Evolutionary conservation across 305 asterid species (phyloP).

Genomic region (Solanum hybrid): DNA sequence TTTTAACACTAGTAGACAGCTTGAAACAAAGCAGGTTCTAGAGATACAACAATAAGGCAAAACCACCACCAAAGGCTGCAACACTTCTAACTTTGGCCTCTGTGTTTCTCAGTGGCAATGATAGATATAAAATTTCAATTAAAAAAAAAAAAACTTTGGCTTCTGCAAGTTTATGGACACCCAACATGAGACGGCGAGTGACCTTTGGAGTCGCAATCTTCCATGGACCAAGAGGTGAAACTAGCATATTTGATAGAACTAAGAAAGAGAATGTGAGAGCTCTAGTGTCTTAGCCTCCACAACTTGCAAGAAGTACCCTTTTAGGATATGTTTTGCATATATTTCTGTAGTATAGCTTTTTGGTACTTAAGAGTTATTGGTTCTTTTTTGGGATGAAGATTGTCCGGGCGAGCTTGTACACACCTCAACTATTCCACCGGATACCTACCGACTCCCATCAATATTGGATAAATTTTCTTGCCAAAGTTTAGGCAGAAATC

Average conservation of each 20-base stretch:
- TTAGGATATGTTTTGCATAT: not conserved
- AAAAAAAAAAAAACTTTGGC: not conserved
- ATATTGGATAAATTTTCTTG: not conserved
- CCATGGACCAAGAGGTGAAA: not conserved
- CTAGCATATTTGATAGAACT: not conserved
- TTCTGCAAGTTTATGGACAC: not conserved
- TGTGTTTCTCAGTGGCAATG: too few species aligned
- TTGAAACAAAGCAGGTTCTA: not conserved
- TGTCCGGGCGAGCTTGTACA: not conserved
- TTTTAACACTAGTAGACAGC: not conserved
- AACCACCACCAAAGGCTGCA: not conserved
- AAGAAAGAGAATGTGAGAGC: not conserved
- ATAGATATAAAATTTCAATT: too few species aligned
- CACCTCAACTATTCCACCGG: not conserved
- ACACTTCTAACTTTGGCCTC: not conserved
- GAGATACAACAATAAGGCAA: not conserved
- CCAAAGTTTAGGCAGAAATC: not conserved
- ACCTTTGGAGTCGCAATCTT: not conserved
- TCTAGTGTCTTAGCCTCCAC: not conserved
- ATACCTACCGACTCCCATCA: not conserved
- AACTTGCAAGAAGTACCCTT: not conserved
- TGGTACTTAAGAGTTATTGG: not conserved
- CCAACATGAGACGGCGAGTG: not conserved
- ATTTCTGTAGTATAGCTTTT: not conserved
- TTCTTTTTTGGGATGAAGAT: not conserved